A percentile compares a stretch with the other conserved stretches of the same genome.
Conservation (phyloP, 805 yeast genomes). For the Cyberlindnera mrakii region DNA sequence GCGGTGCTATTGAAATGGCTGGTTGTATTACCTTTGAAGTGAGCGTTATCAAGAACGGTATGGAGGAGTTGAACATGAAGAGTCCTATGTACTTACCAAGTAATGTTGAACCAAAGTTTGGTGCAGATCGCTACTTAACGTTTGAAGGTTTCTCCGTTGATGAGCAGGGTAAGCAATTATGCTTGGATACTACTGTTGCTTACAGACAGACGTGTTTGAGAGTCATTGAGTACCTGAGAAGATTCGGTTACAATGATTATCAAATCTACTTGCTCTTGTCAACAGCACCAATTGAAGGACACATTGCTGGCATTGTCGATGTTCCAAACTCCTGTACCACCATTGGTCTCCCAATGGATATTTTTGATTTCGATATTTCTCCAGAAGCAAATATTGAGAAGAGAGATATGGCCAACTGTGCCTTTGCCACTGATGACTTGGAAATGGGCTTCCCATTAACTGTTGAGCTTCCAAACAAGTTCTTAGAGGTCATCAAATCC, state of each 20-base stretch:
- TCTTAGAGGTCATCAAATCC: constrained; percentile 2
- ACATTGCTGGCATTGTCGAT: constrained; percentile 46
- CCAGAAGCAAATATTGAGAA: constrained; percentile 29
- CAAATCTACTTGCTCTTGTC: constrained; percentile 41
- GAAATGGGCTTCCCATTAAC: constrained; percentile 8
- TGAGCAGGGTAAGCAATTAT: constrained; percentile 40
- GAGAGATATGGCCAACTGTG: constrained; percentile 34
- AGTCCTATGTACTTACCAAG: constrained; percentile 45
- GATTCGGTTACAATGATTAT: constrained; percentile 46
- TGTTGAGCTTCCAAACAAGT: constrained; percentile 13
- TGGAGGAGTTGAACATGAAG: constrained; percentile 33
- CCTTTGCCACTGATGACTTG: constrained; percentile 24
- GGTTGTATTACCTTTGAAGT: constrained; percentile 40
- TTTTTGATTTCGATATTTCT: constrained; percentile 42
- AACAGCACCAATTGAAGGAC: constrained; percentile 46
- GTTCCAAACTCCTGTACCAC: constrained; percentile 49
- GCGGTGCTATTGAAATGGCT: constrained; percentile 51
- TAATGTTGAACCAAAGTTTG: constrained; percentile 41
- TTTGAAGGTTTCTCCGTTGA: constrained; percentile 50
- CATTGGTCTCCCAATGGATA: constrained; percentile 45
- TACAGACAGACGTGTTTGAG: constrained; percentile 44
- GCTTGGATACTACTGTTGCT: constrained; percentile 43
- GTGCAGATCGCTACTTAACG: constrained; percentile 43
- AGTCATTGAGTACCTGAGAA: constrained; percentile 42
- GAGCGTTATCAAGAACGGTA: constrained; percentile 36